Evolutionary conservation across 257 asterid genomes (phyloP), one percentile per base, ranked within the genome.

Genomic region (Nicotiana tomentosiformis): DNA sequence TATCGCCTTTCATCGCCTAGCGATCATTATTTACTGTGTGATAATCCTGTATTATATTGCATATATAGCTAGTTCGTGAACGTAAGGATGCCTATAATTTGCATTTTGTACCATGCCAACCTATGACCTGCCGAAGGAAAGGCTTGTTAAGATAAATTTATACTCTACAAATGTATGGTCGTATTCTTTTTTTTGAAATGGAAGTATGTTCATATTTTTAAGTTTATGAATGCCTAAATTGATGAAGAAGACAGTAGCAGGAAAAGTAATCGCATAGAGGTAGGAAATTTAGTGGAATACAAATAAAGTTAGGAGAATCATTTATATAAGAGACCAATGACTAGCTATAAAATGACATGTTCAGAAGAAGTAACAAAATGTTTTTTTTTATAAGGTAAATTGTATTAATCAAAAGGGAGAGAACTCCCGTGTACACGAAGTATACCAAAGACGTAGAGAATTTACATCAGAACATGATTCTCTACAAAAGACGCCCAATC

Each of bases 111-210:
- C 64, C 18, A 58, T 58, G 29, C 10, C 64, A 58, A 58, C 88
- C 89, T 3, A 84, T 87, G 16, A 82, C 90, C 49, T 77, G 88
- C 10, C 89, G 82, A 56, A 84, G 84, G 23, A 84, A 80, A 82
- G 80, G 81, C 83, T 82, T 76, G 78, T 84, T 55, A 15, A 55
- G 60, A 55, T n/a, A 55, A 15, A 55, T 55, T 55, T 55, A 5
- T 15, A 55, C 60, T 55, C 60, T 58, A 58, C 64, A 58, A 18
- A 58, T 7, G 29, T 58, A 58, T 58, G 2, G 18, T 18, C 8
- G 7, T 18, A 58, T 17, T 58, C 18, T 5, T 32, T 32, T 32
- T 32, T 32, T 32, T 32, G 35, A 32, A 32, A 32, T 32, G 35
- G 35, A 32, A 32, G 35, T 17, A 58, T 1, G 64, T 57, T 18